phyloP scores from a whole-genome alignment of 1,139 yeast genomes.

The Debaryomyces udenii region DNA sequence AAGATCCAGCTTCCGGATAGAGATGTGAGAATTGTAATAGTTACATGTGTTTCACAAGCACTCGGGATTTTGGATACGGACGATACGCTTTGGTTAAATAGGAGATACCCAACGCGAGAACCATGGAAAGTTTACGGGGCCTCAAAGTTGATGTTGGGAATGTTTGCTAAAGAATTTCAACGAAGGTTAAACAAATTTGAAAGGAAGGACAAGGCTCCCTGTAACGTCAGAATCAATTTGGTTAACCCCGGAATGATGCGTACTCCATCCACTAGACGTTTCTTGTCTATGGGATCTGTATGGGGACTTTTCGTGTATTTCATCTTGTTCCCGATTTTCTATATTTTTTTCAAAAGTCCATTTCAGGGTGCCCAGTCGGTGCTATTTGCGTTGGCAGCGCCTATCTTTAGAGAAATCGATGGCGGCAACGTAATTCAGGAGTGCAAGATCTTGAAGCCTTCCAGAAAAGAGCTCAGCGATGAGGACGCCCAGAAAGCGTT shows the following conservation, averaged over 20 bases:
- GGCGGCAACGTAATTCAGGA: constrained; percentile 78
- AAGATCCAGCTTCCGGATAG: constrained; percentile 92
- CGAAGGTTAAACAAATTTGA: constrained; percentile 56
- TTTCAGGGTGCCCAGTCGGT: constrained; percentile 80
- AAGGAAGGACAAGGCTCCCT: constrained; percentile 67
- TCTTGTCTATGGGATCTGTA: constrained; percentile 74
- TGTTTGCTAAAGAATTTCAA: constrained; percentile 79
- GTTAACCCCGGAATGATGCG: constrained; percentile 94
- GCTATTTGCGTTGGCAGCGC: constrained; percentile 70
- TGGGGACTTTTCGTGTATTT: constrained; percentile 71
- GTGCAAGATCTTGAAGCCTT: constrained; percentile 61
- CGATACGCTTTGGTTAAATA: constrained; percentile 69
- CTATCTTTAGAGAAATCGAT: constrained; percentile 57
- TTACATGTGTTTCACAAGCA: constrained; percentile 77
- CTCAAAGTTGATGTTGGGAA: constrained; percentile 72
- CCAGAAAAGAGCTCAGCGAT: constrained; percentile 67
- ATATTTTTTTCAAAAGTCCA: constrained; percentile 75
- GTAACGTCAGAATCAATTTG: constrained; percentile 69
- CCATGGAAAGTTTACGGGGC: constrained; percentile 85
- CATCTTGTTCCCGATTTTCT: constrained; percentile 77
- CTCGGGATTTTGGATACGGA: constrained; percentile 64
- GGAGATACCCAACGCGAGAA: constrained; percentile 58
- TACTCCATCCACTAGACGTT: constrained; percentile 81
- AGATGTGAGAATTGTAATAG: constrained; percentile 78
- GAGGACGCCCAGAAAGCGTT: constrained; percentile 60